Conservation (phyloP, 2,329 filamentous ascomycete species). For the Aspergillus latus region DNA sequence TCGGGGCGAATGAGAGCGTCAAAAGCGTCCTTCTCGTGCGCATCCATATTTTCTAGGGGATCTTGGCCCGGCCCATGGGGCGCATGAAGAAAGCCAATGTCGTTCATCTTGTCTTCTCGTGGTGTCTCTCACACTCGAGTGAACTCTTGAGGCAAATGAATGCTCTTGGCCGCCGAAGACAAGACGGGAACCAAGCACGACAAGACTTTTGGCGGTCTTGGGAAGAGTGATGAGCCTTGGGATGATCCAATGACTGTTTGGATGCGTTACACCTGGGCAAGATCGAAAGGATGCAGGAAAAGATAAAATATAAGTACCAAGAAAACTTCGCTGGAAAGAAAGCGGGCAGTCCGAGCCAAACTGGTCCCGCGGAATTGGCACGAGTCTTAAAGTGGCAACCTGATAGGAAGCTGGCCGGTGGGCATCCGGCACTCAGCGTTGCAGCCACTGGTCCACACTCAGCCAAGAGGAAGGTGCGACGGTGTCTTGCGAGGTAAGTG, state of each 20-base stretch:
- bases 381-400: too few relatives aligned
- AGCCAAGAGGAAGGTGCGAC: too few relatives aligned
- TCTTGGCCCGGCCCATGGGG: conserved; percentile 50
- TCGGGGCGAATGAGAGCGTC: conserved; percentile 79
- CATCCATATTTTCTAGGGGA: conserved; percentile 53
- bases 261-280: too few relatives aligned
- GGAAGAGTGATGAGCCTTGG: conserved; percentile 6
- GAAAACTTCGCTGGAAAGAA: too few relatives aligned
- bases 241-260: conserved; percentile 18
- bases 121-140: background rate
- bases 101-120: conserved; percentile 30
- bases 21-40: conserved; percentile 65
- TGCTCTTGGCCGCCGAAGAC: conserved; percentile 15
- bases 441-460: too few relatives aligned
- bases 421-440: too few relatives aligned
- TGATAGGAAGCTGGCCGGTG: too few relatives aligned
- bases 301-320: conserved; percentile 14
- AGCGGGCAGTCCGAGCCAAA: too few relatives aligned
- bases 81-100: conserved; percentile 40
- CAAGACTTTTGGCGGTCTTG: conserved; percentile 11
- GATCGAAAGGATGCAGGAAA: conserved; percentile 24
- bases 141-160: conserved; percentile 2
- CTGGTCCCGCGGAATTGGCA: too few relatives aligned
- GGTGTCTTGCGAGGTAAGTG: too few relatives aligned
- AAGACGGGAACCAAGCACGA: conserved; percentile 12